Evolutionary conservation across 768 basidiomycete genomes (phyloP).

Genomic region (Panus rudis): DNA sequence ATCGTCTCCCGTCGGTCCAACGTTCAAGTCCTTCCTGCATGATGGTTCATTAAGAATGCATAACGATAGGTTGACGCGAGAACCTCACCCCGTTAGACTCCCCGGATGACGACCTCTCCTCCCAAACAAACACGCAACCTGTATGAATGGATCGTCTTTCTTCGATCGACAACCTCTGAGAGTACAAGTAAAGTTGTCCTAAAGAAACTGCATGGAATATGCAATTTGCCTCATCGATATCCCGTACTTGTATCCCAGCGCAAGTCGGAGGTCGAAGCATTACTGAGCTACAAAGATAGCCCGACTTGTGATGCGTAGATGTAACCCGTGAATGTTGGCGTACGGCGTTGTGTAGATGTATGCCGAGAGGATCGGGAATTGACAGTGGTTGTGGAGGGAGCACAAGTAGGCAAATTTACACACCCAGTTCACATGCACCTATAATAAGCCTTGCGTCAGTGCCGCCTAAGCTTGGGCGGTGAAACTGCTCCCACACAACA

Average conservation of each 20-base stretch:
- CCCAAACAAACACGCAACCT: constrained; percentile 78
- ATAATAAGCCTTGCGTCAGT: neutral
- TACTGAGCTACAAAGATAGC: neutral
- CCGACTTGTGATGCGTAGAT: neutral
- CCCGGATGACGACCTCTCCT: constrained; percentile 63
- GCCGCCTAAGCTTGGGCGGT: too few relatives aligned
- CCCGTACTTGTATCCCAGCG: constrained; percentile 53
- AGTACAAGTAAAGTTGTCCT: constrained; percentile 54
- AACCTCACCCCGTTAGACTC: constrained; percentile 57
- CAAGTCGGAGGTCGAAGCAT: constrained; percentile 67
- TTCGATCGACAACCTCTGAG: constrained; percentile 67
- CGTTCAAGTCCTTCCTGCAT: constrained; percentile 69
- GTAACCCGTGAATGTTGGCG: neutral
- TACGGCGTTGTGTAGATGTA: neutral
- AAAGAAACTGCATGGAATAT: constrained; percentile 69
- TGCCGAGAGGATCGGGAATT: neutral
- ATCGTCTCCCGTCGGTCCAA: constrained; percentile 67
- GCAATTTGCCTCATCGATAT: constrained; percentile 59
- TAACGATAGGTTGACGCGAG: neutral
- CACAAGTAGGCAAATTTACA: neutral
- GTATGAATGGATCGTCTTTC: constrained; percentile 62
- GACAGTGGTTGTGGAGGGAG: neutral
- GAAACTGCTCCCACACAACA: too few relatives aligned
- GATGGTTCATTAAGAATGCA: constrained; percentile 1
- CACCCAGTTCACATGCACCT: neutral